Percentiles rank a stretch among this genome's conserved stretches.
Conservation (phyloP, 495 filamentous ascomycete genomes). For the Talaromyces ruber region DNA sequence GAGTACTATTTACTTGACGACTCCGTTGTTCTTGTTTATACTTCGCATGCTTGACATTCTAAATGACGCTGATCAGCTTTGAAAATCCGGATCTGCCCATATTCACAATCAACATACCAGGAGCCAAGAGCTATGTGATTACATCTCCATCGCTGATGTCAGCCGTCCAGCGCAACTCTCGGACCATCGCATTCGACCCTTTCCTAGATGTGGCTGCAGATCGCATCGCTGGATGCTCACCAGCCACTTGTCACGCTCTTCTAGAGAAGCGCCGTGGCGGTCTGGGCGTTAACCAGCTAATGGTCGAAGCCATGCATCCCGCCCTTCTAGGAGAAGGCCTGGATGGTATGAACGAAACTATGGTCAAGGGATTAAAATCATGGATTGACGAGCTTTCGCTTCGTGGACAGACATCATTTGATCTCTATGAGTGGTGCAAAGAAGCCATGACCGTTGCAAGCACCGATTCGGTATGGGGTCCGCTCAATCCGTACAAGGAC, state of each 20-base stretch:
- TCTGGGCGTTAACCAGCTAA: constrained; percentile 9
- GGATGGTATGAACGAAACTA: constrained; percentile 21
- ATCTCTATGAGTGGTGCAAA: constrained; percentile 30
- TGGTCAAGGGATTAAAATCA: constrained; percentile 11
- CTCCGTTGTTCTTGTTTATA: too few species aligned
- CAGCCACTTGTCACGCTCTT: not conserved
- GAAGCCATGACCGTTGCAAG: constrained; percentile 38
- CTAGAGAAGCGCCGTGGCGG: constrained; percentile 13
- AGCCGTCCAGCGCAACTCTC: constrained; percentile 31
- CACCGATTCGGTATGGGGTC: constrained; percentile 41
- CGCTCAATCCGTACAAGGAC: constrained; percentile 39
- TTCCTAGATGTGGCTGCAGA: constrained; percentile 14
- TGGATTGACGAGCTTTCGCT: constrained; percentile 14
- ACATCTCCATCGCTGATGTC: constrained; percentile 29
- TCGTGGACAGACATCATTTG: not conserved
- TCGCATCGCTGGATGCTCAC: constrained; percentile 13
- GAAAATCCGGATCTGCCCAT: constrained; percentile 22
- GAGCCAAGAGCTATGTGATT: constrained; percentile 35
- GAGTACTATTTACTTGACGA: not conserved
- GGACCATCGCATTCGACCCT: constrained; percentile 33
- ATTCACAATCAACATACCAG: constrained; percentile 33
- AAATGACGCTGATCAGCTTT: constrained; percentile 7
- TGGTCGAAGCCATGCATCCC: constrained; percentile 17
- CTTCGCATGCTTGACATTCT: too few species aligned
- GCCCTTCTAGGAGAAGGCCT: constrained; percentile 16